Percentiles rank a stretch among this genome's conserved stretches.
Evolutionary conservation across 371 early-diverging fungal species (phyloP).

Genomic region (Mortierella sp.): DNA sequence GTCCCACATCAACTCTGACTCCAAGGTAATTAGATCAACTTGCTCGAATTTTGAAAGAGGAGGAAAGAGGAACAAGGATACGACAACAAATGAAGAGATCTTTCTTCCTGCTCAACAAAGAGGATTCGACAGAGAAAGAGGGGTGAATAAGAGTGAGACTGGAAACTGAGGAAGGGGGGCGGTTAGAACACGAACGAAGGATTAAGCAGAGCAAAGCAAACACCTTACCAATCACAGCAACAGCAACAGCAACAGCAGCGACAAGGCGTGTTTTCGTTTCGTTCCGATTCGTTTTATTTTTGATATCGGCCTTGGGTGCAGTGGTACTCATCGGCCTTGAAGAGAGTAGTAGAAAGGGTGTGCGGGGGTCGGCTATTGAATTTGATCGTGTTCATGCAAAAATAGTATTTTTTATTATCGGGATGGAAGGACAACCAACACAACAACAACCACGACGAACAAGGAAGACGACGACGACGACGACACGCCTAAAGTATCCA

Average conservation of each 20-base stretch:
- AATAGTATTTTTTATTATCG: background rate
- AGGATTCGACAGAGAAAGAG: background rate
- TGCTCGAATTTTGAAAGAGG: background rate
- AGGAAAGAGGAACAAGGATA: background rate
- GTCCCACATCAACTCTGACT: slow-evolving; percentile 95
- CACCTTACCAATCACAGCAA: background rate
- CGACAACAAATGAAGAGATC: background rate
- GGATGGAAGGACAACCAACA: background rate
- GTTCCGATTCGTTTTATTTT: background rate
- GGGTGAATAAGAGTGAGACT: background rate
- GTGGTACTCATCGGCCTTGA: background rate
- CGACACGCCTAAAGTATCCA: too few species aligned
- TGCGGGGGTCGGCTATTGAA: background rate
- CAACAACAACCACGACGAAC: background rate
- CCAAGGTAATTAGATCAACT: slow-evolving; percentile 66
- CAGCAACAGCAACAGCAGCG: background rate
- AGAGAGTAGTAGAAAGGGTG: background rate
- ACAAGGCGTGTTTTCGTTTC: background rate
- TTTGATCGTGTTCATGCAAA: background rate
- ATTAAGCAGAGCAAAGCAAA: background rate
- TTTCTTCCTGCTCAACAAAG: background rate
- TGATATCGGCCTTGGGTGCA: background rate
- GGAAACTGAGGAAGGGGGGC: background rate
- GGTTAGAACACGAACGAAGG: background rate
- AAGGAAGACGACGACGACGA: background rate